Conservation (phyloP, 2,329 filamentous ascomycete genomes). For the Penicillium sp. region DNA sequence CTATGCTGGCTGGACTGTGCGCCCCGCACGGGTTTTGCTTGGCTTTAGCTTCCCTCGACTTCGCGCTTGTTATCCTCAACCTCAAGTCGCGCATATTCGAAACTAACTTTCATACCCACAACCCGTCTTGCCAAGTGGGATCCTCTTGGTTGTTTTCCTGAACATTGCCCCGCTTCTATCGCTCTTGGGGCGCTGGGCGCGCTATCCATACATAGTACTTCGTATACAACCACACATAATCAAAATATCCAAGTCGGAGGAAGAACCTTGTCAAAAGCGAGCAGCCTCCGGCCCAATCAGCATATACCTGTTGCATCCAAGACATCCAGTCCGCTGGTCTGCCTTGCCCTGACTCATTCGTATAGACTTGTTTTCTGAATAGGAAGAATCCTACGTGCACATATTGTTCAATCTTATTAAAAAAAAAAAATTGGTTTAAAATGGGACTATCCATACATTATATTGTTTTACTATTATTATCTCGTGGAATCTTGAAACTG, state of each 20-base stretch:
- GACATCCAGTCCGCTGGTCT: neutral
- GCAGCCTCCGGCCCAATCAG: neutral
- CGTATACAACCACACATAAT: neutral
- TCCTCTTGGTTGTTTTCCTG: neutral
- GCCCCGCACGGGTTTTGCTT: slow-evolving; percentile 6
- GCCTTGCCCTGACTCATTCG: slow-evolving; percentile 7
- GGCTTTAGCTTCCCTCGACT: neutral
- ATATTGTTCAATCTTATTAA: neutral
- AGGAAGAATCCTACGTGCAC: neutral
- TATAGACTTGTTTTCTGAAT: neutral
- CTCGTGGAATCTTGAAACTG: neutral
- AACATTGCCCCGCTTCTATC: neutral
- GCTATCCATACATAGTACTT: neutral
- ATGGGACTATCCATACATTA: no score
- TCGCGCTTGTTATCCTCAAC: neutral
- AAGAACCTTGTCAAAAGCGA: neutral
- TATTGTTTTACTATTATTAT: slow-evolving; percentile 1
- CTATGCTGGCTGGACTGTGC: slow-evolving; percentile 13
- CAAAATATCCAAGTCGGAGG: neutral
- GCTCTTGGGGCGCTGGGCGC: neutral
- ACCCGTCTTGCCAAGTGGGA: neutral
- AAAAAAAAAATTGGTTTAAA: neutral
- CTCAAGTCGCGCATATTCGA: neutral
- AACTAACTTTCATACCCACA: neutral
- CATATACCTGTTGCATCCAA: neutral